phyloP scores from a whole-genome alignment of 805 yeast species.

The Schizosaccharomyces octosporus region DNA sequence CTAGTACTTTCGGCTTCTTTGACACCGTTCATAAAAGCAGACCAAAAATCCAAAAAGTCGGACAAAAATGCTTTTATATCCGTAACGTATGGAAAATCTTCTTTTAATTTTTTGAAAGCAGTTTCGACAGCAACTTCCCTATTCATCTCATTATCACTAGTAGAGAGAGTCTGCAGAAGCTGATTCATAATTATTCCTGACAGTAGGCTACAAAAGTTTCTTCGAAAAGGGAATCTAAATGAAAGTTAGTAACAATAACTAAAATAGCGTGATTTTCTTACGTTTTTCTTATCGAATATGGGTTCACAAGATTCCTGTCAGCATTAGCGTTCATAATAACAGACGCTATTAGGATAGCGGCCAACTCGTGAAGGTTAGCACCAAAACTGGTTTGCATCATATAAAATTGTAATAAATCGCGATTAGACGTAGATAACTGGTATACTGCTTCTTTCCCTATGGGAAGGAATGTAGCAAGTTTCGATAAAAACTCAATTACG shows the following conservation, averaged over 20 bases:
- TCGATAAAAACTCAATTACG: conserved; percentile 10
- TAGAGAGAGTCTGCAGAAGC: neutral
- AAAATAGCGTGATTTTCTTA: neutral
- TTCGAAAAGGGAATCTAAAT: conserved; percentile 11
- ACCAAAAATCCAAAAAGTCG: conserved; percentile 12
- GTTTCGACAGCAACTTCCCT: conserved; percentile 11
- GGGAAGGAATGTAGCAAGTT: neutral
- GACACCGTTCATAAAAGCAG: conserved; percentile 9
- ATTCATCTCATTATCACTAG: neutral
- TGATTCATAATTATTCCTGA: neutral
- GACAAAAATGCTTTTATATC: conserved; percentile 10
- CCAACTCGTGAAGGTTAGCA: neutral
- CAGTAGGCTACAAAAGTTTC: neutral
- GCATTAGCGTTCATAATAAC: neutral
- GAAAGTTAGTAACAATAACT: neutral
- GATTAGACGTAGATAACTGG: neutral
- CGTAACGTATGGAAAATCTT: conserved; percentile 11
- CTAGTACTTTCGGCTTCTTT: conserved; percentile 7
- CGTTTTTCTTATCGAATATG: neutral
- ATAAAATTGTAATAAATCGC: neutral
- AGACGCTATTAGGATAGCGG: neutral
- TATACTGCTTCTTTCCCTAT: neutral
- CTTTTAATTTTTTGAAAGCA: conserved; percentile 5
- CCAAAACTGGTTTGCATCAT: neutral
- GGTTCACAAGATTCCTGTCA: neutral